Evolutionary conservation across 148 eudicot species (phyloP), one percentile per base, ranked within the genome.

Genomic region (Amaranthus hypochondriacus): DNA sequence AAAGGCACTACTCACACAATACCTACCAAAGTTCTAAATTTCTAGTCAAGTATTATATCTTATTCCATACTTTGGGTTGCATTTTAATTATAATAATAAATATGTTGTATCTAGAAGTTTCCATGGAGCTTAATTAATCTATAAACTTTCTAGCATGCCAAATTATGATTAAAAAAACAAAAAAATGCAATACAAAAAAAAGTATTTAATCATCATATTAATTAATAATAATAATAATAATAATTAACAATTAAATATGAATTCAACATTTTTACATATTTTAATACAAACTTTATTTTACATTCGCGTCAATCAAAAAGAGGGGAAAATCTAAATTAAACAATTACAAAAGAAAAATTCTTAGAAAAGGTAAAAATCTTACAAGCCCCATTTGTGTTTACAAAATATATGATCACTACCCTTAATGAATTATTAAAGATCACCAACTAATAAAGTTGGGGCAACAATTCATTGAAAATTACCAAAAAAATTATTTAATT

Each of bases 221-320:
- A 1, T 28, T 28, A 28, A 28, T 28, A 28, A 18, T 18, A 18
- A 18, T 18, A 28, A 28, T 28, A 28, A 28, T 28, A 28, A 28
- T 28, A 28, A 28, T 28, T 28, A 28, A 28, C 39, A 28, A 0
- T 28, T 28, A 28, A 28, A 28, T 28, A 28, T 28, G 39, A 28
- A 28, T 28, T 28, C 39, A 28, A 28, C 39, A 28, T 28, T 28
- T 28, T 28, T 28, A 28, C 52, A 48, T 7, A 39, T 66, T 49
- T 48, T 53, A 50, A 48, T 67, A 67, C 70, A 67, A n/a, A 49
- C 55, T 14, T 67, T 67, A 67, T 49, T 67, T 8, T 50, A 67
- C 68, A 64, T 5, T 46, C 52, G 48, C 28, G 21, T 48, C 42
- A 49, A 48, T 28, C 39, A 28, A 48, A 67, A 3, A 67, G 39